Percentiles rank a stretch among this genome's conserved stretches.
phyloP scores from a whole-genome alignment of 2,329 filamentous ascomycete genomes.

The Amesomyces nigricolor region DNA sequence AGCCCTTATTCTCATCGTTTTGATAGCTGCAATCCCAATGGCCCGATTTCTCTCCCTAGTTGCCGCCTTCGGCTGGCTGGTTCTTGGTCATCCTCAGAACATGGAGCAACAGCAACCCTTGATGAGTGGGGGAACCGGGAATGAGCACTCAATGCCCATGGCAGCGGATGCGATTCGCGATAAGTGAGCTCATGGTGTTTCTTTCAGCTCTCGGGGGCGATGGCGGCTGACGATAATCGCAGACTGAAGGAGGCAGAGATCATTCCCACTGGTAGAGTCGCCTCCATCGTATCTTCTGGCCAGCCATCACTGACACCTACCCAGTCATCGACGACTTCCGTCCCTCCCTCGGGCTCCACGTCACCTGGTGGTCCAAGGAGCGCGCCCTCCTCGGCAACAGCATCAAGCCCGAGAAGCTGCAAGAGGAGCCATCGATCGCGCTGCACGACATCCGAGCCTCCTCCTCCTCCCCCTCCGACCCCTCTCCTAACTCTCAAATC shows the following conservation, averaged over 20 bases:
- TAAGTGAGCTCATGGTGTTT: neutral
- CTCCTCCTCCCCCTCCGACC: neutral
- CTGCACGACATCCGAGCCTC: slow-evolving; percentile 9
- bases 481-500: neutral
- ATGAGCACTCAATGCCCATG: neutral
- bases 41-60: neutral
- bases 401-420: slow-evolving; percentile 31
- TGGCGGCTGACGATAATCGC: neutral
- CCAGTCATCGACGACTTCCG: slow-evolving; percentile 55
- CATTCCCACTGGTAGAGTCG: slow-evolving; percentile 23
- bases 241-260: slow-evolving; percentile 26
- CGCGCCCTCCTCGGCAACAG: slow-evolving; percentile 49
- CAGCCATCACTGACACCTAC: neutral
- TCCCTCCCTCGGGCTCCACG: slow-evolving; percentile 47
- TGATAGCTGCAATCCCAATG: neutral
- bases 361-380: slow-evolving; percentile 40
- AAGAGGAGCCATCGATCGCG: slow-evolving; percentile 31
- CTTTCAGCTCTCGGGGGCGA: too few relatives aligned
- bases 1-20: too few relatives aligned
- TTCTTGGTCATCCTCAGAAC: neutral
- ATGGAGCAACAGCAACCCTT: neutral
- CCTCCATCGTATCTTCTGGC: neutral
- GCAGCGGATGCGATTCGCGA: slow-evolving; percentile 6
- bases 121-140: neutral
- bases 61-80: neutral